Conservation (phyloP, 805 yeast genomes). For the Pichia heedii region DNA sequence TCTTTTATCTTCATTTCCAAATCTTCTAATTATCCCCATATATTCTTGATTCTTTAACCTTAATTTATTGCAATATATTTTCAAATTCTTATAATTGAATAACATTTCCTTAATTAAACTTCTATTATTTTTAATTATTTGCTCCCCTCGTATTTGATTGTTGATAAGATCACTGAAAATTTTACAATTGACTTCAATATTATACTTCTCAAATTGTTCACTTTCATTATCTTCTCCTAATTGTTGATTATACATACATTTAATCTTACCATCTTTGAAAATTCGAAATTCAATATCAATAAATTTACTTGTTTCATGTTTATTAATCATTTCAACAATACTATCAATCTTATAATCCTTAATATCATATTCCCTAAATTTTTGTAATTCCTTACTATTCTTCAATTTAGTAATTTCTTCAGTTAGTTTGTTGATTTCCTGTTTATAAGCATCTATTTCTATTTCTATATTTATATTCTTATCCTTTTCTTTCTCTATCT, state of each 20-base stretch:
- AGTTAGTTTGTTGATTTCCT: too few relatives aligned
- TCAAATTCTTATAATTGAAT: neutral
- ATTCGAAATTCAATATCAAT: neutral
- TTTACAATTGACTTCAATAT: neutral
- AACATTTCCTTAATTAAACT: neutral
- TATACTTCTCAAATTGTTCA: neutral
- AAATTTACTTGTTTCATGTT: too few relatives aligned
- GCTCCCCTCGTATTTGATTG: neutral
- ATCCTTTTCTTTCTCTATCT: too few relatives aligned
- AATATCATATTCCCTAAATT: neutral
- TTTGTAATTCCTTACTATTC: neutral
- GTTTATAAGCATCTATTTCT: too few relatives aligned
- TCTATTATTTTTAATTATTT: too few relatives aligned
- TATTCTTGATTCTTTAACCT: neutral
- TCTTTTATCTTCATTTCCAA: neutral
- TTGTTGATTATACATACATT: neutral
- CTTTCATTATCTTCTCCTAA: neutral
- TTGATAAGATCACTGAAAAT: neutral
- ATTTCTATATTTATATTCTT: too few relatives aligned
- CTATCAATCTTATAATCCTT: neutral
- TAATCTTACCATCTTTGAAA: neutral
- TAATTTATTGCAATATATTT: neutral
- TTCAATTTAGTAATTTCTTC: too few relatives aligned
- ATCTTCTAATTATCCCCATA: neutral
- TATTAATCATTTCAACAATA: neutral